Evolutionary conservation across 2,329 filamentous ascomycete species (phyloP).

Genomic region (Fusarium sp.): DNA sequence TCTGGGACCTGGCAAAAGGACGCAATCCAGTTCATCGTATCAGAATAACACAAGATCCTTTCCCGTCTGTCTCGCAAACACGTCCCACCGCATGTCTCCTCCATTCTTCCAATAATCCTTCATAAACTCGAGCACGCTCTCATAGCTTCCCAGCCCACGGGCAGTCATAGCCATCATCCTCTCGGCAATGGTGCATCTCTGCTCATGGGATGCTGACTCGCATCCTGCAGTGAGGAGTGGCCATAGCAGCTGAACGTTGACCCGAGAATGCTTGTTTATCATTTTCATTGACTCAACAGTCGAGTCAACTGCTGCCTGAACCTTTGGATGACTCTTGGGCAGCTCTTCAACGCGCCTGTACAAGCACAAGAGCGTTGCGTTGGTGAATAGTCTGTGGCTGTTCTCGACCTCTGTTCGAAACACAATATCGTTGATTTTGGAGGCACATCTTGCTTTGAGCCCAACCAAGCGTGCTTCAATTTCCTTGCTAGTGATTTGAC

Average conservation of each 20-base stretch:
- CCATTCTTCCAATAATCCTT: slow-evolving; percentile 17
- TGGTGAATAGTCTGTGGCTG: not conserved
- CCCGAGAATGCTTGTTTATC: not conserved
- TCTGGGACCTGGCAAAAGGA: no score
- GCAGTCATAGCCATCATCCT: slow-evolving; percentile 7
- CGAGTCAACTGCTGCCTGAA: not conserved
- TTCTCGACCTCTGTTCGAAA: not conserved
- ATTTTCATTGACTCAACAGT: not conserved
- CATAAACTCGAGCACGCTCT: slow-evolving; percentile 9
- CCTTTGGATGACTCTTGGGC: not conserved
- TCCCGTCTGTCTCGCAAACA: slow-evolving; percentile 12
- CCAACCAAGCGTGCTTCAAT: not conserved
- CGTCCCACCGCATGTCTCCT: slow-evolving; percentile 5
- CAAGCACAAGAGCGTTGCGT: slow-evolving; percentile 8
- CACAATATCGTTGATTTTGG: not conserved
- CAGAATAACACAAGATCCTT: slow-evolving; percentile 15
- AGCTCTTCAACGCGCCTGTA: slow-evolving; percentile 2
- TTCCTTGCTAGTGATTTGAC: not conserved
- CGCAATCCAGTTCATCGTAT: not conserved
- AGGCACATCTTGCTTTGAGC: not conserved
- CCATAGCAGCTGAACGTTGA: slow-evolving; percentile 10
- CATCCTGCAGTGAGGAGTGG: slow-evolving; percentile 14
- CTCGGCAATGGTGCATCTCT: not conserved
- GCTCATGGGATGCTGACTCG: not conserved
- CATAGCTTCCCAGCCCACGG: slow-evolving; percentile 6